Evolutionary conservation across 2,329 filamentous ascomycete species (phyloP).

Genomic region (Diaporthe destruens): DNA sequence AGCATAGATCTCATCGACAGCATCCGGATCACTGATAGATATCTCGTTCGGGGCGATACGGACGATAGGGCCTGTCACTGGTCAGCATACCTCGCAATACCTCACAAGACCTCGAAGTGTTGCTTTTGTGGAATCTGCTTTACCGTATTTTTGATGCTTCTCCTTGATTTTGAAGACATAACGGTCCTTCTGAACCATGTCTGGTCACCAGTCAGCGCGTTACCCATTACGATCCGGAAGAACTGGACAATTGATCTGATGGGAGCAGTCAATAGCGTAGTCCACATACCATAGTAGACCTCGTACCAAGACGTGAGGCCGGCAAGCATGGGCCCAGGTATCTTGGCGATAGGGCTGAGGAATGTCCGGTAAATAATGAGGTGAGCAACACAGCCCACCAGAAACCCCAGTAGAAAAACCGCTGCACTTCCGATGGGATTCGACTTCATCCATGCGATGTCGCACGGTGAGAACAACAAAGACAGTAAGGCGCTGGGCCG

Average conservation of each 20-base stretch:
- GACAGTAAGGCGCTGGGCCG: too few relatives aligned
- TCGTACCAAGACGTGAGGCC: not conserved
- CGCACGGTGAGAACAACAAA: too few relatives aligned
- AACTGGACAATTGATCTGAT: accelerated
- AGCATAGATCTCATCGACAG: not conserved
- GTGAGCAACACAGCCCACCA: not conserved
- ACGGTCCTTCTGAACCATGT: not conserved
- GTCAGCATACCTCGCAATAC: not conserved
- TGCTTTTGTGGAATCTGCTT: not conserved
- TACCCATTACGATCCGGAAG: not conserved
- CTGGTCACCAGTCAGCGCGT: not conserved
- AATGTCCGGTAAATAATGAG: not conserved
- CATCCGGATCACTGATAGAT: not conserved
- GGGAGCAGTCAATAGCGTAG: not conserved
- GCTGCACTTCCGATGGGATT: too few relatives aligned
- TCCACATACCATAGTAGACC: not conserved
- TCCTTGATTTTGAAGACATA: not conserved
- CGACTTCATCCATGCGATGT: too few relatives aligned
- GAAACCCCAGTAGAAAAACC: not conserved
- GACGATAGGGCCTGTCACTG: not conserved
- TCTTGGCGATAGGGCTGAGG: not conserved
- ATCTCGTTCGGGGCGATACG: not conserved
- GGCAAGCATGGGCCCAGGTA: not conserved
- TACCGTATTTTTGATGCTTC: not conserved
- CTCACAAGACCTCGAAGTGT: not conserved